A percentile compares a stretch with the other conserved stretches of the same genome.
Conservation (phyloP, 768 basidiomycete species). For the Paxillus ammoniavirescens region DNA sequence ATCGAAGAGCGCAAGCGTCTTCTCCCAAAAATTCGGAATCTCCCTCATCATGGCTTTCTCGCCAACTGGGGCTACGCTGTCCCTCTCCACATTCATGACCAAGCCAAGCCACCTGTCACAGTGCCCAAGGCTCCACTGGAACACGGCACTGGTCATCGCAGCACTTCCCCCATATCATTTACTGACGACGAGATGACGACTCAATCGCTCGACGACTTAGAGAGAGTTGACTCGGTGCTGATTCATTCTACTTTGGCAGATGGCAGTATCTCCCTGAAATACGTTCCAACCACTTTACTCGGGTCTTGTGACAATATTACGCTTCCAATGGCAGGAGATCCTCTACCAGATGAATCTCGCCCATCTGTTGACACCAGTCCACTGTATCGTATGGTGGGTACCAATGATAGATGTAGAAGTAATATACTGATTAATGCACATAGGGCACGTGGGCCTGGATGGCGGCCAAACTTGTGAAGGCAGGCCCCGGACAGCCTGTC, state of each 20-base stretch:
- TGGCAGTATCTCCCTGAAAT: no score
- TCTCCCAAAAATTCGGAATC: no score
- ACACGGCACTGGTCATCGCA: background rate
- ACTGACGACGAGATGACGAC: no score
- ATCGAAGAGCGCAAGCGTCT: no score
- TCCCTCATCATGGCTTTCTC: background rate
- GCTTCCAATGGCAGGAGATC: no score
- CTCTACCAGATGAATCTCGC: no score
- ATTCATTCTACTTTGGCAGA: no score
- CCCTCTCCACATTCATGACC: background rate
- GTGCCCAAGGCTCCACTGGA: no score
- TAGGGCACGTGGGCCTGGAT: constrained; percentile 8
- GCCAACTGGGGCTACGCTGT: constrained; percentile 6
- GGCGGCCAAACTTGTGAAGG: constrained; percentile 1
- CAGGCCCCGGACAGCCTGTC: background rate
- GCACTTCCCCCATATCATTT: no score
- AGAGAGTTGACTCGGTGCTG: no score
- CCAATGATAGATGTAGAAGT: background rate
- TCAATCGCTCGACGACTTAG: no score
- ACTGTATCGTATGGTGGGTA: background rate
- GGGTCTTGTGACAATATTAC: background rate
- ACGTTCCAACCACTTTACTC: background rate
- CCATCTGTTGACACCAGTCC: background rate
- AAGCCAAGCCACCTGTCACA: no score
- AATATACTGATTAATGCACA: background rate